Evolutionary conservation across 225 moss, liverwort and hornwort species (phyloP).

Genomic region (Physcomitrium patens): DNA sequence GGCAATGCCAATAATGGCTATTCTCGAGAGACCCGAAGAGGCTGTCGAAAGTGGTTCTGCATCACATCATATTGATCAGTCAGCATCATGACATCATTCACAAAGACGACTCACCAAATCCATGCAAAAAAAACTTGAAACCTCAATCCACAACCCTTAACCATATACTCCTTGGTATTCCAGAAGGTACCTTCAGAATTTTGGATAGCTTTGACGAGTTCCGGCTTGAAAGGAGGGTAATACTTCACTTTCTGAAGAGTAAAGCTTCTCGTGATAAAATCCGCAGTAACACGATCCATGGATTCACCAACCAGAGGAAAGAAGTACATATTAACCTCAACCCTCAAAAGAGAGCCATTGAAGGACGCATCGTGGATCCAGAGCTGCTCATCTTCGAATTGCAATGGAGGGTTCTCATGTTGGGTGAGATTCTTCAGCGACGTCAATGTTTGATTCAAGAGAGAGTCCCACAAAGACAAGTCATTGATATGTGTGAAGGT

Average conservation of each 20-base stretch:
- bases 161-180: background rate
- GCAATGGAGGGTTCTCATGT: background rate
- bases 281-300: background rate
- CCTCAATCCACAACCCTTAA: too few relatives aligned
- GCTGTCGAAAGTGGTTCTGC: background rate
- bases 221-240: slow-evolving; percentile 35
- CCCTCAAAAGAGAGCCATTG: slow-evolving; percentile 23
- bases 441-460: slow-evolving; percentile 27
- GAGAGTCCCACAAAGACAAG: background rate
- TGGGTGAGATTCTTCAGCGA: accelerated
- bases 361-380: slow-evolving; percentile 36
- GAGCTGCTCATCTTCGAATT: slow-evolving; percentile 19
- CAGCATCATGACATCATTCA: background rate
- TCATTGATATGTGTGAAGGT: slow-evolving; percentile 45
- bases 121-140: background rate
- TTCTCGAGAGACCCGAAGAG: slow-evolving; percentile 19
- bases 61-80: background rate
- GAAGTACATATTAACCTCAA: slow-evolving; percentile 26
- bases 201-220: background rate
- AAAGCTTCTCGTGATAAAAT: slow-evolving; percentile 23
- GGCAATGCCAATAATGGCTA: slow-evolving; percentile 51
- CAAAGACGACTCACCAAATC: background rate
- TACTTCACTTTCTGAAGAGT: slow-evolving; percentile 22
- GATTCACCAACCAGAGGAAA: slow-evolving; percentile 29
- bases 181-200: slow-evolving; percentile 30